Evolutionary conservation across 2,329 filamentous ascomycete genomes (phyloP).

Genomic region (Camillea tinctor): DNA sequence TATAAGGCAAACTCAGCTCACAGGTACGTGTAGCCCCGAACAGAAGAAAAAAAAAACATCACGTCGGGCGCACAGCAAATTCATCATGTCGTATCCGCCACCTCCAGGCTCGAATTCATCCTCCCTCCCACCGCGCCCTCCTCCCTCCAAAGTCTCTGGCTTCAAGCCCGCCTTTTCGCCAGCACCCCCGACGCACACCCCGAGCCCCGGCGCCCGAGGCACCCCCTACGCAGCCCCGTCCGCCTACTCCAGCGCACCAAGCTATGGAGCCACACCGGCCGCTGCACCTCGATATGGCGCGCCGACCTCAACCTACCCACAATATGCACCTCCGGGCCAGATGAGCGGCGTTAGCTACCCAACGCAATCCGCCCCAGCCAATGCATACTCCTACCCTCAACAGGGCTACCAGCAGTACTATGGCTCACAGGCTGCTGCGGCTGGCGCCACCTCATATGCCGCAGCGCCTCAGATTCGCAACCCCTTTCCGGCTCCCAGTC

Average conservation of each 20-base stretch:
- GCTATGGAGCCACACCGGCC: slow-evolving; percentile 39
- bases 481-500: slow-evolving; percentile 69
- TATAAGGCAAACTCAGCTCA: slow-evolving; percentile 38
- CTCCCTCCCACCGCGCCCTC: slow-evolving; percentile 77
- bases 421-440: slow-evolving; percentile 26
- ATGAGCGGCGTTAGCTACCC: slow-evolving; percentile 18
- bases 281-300: slow-evolving; percentile 45
- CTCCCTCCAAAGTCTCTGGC: slow-evolving; percentile 51
- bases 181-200: slow-evolving; percentile 30
- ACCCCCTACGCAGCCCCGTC: slow-evolving; percentile 36
- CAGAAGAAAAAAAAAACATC: slow-evolving; percentile 21
- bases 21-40: slow-evolving; percentile 48
- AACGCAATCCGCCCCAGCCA: slow-evolving; percentile 11
- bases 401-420: slow-evolving; percentile 36
- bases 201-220: slow-evolving; percentile 30
- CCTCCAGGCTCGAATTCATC: slow-evolving; percentile 67
- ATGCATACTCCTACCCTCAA: slow-evolving; percentile 29
- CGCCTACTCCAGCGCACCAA: slow-evolving; percentile 36
- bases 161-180: slow-evolving; percentile 54
- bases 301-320: slow-evolving; percentile 32
- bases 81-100: slow-evolving; percentile 83
- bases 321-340: slow-evolving; percentile 34
- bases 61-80: slow-evolving; percentile 43
- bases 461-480: slow-evolving; percentile 72
- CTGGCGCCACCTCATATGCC: slow-evolving; percentile 43